phyloP scores from a whole-genome alignment of 495 filamentous ascomycete genomes.

The Penicillium macrosclerotiorum region DNA sequence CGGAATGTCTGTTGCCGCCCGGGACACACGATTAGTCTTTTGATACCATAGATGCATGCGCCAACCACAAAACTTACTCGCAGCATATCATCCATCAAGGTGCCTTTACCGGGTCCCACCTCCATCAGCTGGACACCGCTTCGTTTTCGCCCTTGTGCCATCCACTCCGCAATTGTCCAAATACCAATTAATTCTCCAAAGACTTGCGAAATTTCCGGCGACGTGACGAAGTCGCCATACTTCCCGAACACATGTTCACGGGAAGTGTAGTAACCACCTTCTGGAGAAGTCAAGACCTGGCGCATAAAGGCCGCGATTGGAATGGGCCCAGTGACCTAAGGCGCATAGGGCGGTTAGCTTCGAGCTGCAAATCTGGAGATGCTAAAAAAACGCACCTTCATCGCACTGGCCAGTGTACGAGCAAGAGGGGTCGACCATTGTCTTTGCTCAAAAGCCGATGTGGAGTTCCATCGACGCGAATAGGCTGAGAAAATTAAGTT shows the following conservation, averaged over 20 bases:
- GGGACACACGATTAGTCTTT: constrained; percentile 1
- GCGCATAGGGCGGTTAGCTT: constrained; percentile 21
- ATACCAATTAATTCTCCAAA: constrained; percentile 93
- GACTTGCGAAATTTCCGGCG: constrained; percentile 94
- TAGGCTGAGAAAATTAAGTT: constrained; percentile 10
- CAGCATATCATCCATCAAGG: constrained; percentile 95
- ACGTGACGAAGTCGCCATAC: constrained; percentile 93
- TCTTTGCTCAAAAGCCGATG: constrained; percentile 34
- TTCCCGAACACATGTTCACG: constrained; percentile 70
- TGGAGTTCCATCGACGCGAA: constrained; percentile 35
- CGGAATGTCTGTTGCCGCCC: constrained; percentile 75
- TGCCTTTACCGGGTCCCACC: constrained; percentile 90
- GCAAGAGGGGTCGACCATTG: constrained; percentile 90
- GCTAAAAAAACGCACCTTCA: constrained; percentile 55
- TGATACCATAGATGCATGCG: neutral
- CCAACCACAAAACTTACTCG: constrained; percentile 54
- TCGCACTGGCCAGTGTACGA: constrained; percentile 76
- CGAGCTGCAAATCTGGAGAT: neutral
- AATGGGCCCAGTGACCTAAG: constrained; percentile 73
- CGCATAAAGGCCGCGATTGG: constrained; percentile 95
- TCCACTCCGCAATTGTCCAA: constrained; percentile 96
- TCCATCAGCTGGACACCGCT: constrained; percentile 84
- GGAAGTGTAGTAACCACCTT: constrained; percentile 93
- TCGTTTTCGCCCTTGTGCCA: constrained; percentile 73
- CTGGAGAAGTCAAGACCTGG: constrained; percentile 88